These are phyloP conservation scores for Ceratobasidium sp. DNA, from an alignment of 1,284 basidiomycete species.

Conservation along the genomic window DNA sequence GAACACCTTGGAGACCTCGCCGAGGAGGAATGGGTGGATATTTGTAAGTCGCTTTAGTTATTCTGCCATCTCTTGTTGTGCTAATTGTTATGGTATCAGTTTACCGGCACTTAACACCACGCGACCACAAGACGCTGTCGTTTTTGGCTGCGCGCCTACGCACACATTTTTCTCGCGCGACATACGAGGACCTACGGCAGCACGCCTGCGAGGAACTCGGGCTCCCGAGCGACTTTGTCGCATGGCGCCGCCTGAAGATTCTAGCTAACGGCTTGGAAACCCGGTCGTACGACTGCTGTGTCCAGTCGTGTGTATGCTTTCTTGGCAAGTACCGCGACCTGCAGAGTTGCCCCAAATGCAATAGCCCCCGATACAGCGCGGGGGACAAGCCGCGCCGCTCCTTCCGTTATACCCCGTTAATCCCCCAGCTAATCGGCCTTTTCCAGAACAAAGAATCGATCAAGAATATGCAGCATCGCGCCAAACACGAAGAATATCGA, in stretches of 20 bases:
- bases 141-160: slow-evolving; percentile 20
- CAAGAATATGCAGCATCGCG: neutral
- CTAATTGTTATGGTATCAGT: neutral
- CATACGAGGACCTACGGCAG: slow-evolving; percentile 20
- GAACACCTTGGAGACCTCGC: slow-evolving; percentile 24
- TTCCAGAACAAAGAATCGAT: slow-evolving; percentile 7
- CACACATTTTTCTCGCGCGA: slow-evolving; percentile 22
- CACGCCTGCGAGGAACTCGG: slow-evolving; percentile 12
- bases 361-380: slow-evolving; percentile 43
- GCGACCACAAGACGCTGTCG: neutral
- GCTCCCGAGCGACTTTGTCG: slow-evolving; percentile 39
- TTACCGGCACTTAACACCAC: neutral
- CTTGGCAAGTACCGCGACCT: slow-evolving; percentile 35
- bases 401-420: slow-evolving; percentile 48
- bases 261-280: slow-evolving; percentile 25
- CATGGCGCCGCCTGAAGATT: slow-evolving; percentile 25
- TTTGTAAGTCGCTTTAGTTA: neutral
- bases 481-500: neutral
- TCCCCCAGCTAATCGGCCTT: slow-evolving; percentile 36
- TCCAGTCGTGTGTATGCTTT: slow-evolving; percentile 34
- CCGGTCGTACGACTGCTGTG: slow-evolving; percentile 33
- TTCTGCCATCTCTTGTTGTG: neutral
- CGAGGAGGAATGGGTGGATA: slow-evolving; percentile 15
- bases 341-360: slow-evolving; percentile 42
- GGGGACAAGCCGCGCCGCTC: slow-evolving; percentile 8